phyloP scores from a whole-genome alignment of 1,139 yeast species.

The Lodderomyces orthopsilosis region DNA sequence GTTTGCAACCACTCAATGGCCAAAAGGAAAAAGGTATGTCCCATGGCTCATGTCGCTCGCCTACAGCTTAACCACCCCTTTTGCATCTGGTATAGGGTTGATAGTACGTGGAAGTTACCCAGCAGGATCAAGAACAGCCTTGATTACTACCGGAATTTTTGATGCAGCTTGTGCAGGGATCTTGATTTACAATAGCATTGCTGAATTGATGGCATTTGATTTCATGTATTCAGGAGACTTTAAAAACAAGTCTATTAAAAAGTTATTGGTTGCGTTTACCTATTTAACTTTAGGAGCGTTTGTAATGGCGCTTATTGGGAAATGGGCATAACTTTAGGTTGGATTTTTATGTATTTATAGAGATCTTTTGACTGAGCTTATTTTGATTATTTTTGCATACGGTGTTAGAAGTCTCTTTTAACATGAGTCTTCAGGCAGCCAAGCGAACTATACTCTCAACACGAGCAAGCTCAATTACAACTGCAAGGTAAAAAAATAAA shows the following conservation, averaged over 20 bases:
- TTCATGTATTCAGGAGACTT: slow-evolving; percentile 30
- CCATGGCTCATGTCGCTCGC: slow-evolving; percentile 36
- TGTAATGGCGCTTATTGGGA: slow-evolving; percentile 40
- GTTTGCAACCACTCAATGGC: slow-evolving; percentile 39
- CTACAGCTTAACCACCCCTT: slow-evolving; percentile 34
- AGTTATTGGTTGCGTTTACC: slow-evolving; percentile 22
- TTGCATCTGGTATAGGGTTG: slow-evolving; percentile 36
- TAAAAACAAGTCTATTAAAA: slow-evolving; percentile 16
- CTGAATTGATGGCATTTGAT: slow-evolving; percentile 42
- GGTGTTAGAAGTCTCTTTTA: too few species aligned
- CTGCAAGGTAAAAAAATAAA: too few species aligned
- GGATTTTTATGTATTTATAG: too few species aligned
- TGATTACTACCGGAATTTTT: slow-evolving; percentile 35
- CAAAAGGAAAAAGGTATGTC: slow-evolving; percentile 22
- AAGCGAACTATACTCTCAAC: too few species aligned
- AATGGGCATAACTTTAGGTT: slow-evolving; percentile 33
- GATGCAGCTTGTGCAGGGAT: slow-evolving; percentile 40
- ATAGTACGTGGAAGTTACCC: slow-evolving; percentile 34
- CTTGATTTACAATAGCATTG: slow-evolving; percentile 35
- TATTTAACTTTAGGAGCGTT: slow-evolving; percentile 34
- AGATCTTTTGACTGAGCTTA: too few species aligned
- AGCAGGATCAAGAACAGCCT: slow-evolving; percentile 30
- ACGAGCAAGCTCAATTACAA: too few species aligned
- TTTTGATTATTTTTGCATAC: too few species aligned
- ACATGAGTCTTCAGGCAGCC: too few species aligned